Conservation (phyloP, 2,329 filamentous ascomycete genomes). For the Dactylellina parvicollis region DNA sequence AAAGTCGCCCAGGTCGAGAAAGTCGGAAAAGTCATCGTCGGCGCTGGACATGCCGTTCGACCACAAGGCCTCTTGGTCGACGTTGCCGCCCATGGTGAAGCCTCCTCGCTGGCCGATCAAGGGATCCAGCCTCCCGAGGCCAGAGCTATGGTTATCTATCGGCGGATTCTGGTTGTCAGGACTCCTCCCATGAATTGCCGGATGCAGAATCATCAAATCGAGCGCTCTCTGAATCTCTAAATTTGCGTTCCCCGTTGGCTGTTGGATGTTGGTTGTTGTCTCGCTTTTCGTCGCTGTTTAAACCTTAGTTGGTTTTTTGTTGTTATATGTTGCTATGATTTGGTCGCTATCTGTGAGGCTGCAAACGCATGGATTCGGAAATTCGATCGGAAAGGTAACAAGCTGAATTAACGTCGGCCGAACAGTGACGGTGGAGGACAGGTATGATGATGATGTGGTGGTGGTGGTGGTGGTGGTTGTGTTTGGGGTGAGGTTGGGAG, state of each 20-base stretch:
- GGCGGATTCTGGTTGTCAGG: slow-evolving; percentile 10
- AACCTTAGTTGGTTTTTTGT: slow-evolving; percentile 23
- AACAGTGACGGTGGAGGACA: neutral
- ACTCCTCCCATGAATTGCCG: slow-evolving; percentile 43
- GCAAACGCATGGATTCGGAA: neutral
- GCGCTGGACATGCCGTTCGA: slow-evolving; percentile 35
- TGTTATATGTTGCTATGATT: no score
- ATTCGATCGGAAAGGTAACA: neutral
- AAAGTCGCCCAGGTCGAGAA: slow-evolving; percentile 49
- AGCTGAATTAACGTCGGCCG: neutral
- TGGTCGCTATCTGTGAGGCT: slow-evolving; percentile 10
- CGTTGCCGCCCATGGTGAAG: slow-evolving; percentile 37
- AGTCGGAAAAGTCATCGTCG: slow-evolving; percentile 51
- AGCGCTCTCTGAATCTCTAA: slow-evolving; percentile 1
- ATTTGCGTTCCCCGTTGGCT: slow-evolving; percentile 21
- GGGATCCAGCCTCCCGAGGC: slow-evolving; percentile 21
- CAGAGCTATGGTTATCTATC: slow-evolving; percentile 15
- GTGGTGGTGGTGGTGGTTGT: slow-evolving; percentile 20
- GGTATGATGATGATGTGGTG: neutral
- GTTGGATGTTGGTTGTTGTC: slow-evolving; percentile 2
- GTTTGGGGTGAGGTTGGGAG: slow-evolving; percentile 12
- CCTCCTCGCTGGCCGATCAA: slow-evolving; percentile 24
- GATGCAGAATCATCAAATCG: slow-evolving; percentile 46
- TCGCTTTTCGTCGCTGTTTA: slow-evolving; percentile 34
- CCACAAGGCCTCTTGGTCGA: slow-evolving; percentile 42